These are phyloP conservation scores for Ligustrum vulgare DNA, from an alignment of 257 asterid species.

Conservation along the genomic window DNA sequence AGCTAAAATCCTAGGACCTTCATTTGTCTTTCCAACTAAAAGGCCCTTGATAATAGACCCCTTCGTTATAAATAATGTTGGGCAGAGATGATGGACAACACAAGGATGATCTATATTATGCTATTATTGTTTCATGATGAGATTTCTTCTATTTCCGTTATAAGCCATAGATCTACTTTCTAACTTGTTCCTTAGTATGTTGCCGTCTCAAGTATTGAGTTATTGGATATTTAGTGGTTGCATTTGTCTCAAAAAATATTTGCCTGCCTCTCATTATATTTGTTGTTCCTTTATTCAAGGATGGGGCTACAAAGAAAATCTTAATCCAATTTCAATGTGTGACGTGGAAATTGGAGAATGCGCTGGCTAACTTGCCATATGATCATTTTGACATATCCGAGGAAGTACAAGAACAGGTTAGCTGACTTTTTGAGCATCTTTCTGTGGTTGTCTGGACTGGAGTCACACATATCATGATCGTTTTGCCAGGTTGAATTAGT, in stretches of 20 bases:
- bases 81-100: neutral
- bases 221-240: neutral
- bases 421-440: constrained; percentile 23
- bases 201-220: neutral
- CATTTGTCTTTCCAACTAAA: neutral
- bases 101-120: neutral
- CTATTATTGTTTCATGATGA: neutral
- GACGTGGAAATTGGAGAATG: constrained; percentile 86
- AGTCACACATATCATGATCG: constrained; percentile 23
- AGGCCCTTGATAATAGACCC: neutral
- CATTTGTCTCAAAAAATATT: neutral
- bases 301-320: constrained; percentile 57
- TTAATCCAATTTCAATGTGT: constrained; percentile 81
- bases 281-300: constrained; percentile 48
- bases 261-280: constrained; percentile 26
- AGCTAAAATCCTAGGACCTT: neutral
- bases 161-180: too few species aligned
- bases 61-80: neutral
- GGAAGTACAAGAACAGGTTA: constrained; percentile 94
- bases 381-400: constrained; percentile 78
- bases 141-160: neutral
- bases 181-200: neutral
- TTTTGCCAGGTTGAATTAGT: constrained; percentile 63
- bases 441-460: neutral
- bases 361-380: constrained; percentile 58